phyloP scores from a whole-genome alignment of 441 rosid species.

The Cnidoscolus chayamansa region DNA sequence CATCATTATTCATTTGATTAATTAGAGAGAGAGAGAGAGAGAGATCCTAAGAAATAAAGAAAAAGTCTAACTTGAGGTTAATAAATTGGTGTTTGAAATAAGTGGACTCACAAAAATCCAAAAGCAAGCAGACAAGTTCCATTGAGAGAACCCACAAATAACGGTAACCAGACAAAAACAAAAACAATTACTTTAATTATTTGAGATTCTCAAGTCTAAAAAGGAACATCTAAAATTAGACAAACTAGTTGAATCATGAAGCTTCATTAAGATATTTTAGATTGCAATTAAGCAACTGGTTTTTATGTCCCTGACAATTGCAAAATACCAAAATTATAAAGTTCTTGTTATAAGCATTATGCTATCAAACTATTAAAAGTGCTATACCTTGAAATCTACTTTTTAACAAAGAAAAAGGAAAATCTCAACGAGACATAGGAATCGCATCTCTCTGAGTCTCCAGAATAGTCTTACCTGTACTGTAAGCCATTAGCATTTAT shows the following conservation, averaged over 20 bases:
- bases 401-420: too few species aligned
- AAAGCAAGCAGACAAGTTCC: too few species aligned
- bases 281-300: too few species aligned
- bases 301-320: too few species aligned
- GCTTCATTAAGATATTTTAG: too few species aligned
- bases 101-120: too few species aligned
- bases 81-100: background rate
- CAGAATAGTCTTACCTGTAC: slow-evolving; percentile 28
- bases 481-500: slow-evolving; percentile 31
- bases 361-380: too few species aligned
- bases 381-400: too few species aligned
- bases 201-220: background rate
- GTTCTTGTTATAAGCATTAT: too few species aligned
- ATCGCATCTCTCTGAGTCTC: background rate
- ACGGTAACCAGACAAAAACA: background rate
- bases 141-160: too few species aligned
- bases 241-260: too few species aligned
- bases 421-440: background rate
- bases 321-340: too few species aligned
- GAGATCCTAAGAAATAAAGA: background rate
- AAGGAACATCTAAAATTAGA: background rate
- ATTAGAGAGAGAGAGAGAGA: background rate
- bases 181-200: background rate
- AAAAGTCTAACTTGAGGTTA: background rate
- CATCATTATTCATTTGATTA: slow-evolving; percentile 12